These are phyloP conservation scores for Magnusiomyces suaveolens DNA, from an alignment of 1,139 yeast species.

Conservation along the genomic window DNA sequence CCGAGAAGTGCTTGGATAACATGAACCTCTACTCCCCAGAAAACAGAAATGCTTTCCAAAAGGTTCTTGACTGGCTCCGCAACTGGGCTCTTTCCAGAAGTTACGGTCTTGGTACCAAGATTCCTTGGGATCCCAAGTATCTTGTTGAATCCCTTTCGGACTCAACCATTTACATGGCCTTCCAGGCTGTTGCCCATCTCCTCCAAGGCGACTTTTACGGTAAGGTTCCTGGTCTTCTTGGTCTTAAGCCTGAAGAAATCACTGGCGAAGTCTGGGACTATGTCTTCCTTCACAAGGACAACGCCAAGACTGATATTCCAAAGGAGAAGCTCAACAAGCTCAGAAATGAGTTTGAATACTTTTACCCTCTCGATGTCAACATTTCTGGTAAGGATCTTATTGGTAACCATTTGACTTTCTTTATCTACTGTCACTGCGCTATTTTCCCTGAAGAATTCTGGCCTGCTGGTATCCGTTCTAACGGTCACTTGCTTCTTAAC, in stretches of 20 bases:
- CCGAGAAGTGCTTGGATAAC: slow-evolving; percentile 64
- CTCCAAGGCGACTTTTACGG: slow-evolving; percentile 87
- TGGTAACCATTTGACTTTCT: slow-evolving; percentile 95
- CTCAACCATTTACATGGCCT: slow-evolving; percentile 93
- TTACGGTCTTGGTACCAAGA: slow-evolving; percentile 88
- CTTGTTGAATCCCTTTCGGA: slow-evolving; percentile 93
- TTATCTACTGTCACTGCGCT: slow-evolving; percentile 87
- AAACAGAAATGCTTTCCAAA: slow-evolving; percentile 86
- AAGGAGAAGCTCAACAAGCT: slow-evolving; percentile 54
- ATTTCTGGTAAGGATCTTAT: slow-evolving; percentile 95
- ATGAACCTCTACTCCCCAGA: slow-evolving; percentile 80
- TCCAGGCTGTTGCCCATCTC: slow-evolving; percentile 82
- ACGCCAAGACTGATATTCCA: slow-evolving; percentile 52
- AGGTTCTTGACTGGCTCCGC: slow-evolving; percentile 91
- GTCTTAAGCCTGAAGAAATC: slow-evolving; percentile 73
- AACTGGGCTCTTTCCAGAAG: slow-evolving; percentile 98
- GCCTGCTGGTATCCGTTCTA: slow-evolving; percentile 92
- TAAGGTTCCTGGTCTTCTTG: slow-evolving; percentile 56
- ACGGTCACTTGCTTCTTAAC: slow-evolving; percentile 91
- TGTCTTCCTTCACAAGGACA: slow-evolving; percentile 67
- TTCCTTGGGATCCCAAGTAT: slow-evolving; percentile 96
- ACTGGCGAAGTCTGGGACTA: slow-evolving; percentile 92
- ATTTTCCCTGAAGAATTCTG: slow-evolving; percentile 81
- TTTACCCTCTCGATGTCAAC: slow-evolving; percentile 86
- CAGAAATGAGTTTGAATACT: slow-evolving; percentile 91